These are phyloP conservation scores for Sclerotinia minor DNA, from an alignment of 2,329 filamentous ascomycete genomes.

Conservation along the genomic window DNA sequence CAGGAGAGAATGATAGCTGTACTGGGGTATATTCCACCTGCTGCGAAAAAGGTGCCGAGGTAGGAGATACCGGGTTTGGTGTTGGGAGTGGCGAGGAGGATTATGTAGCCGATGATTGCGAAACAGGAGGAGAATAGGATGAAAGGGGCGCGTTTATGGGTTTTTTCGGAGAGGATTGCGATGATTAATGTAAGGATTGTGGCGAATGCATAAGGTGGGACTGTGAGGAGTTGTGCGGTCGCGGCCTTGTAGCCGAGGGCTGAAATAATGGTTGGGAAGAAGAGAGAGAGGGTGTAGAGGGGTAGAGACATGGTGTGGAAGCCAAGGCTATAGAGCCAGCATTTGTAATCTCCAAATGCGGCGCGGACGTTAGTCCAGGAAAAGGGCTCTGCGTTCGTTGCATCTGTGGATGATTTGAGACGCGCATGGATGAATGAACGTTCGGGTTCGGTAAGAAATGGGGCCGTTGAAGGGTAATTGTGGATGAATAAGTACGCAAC, in stretches of 20 bases:
- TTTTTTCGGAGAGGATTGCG: slow-evolving; percentile 61
- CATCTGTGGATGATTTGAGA: slow-evolving; percentile 67
- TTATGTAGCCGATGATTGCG: slow-evolving; percentile 62
- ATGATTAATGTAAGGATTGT: slow-evolving; percentile 59
- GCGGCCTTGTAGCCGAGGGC: slow-evolving; percentile 56
- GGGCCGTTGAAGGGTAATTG: slow-evolving; percentile 61
- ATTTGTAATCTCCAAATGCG: slow-evolving; percentile 67
- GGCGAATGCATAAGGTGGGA: slow-evolving; percentile 64
- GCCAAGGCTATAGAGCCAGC: slow-evolving; percentile 69
- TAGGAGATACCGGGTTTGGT: slow-evolving; percentile 58
- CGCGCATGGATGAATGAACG: slow-evolving; percentile 51
- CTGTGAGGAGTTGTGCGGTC: slow-evolving; percentile 58
- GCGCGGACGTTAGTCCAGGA: slow-evolving; percentile 64
- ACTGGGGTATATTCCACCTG: slow-evolving; percentile 67
- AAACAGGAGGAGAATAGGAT: slow-evolving; percentile 58
- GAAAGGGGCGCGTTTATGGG: slow-evolving; percentile 60
- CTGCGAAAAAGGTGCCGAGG: slow-evolving; percentile 61
- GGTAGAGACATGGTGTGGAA: slow-evolving; percentile 73
- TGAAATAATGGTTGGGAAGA: slow-evolving; percentile 57
- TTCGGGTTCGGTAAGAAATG: slow-evolving; percentile 55
- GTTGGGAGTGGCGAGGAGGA: slow-evolving; percentile 51
- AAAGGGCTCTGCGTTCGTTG: slow-evolving; percentile 67
- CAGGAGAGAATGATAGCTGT: slow-evolving; percentile 64
- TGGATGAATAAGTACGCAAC: slow-evolving; percentile 62
- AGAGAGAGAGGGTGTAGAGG: slow-evolving; percentile 57